A percentile compares a stretch with the other conserved stretches of the same genome.
Conservation (phyloP, 306 rosid species). For the Malus fusca region DNA sequence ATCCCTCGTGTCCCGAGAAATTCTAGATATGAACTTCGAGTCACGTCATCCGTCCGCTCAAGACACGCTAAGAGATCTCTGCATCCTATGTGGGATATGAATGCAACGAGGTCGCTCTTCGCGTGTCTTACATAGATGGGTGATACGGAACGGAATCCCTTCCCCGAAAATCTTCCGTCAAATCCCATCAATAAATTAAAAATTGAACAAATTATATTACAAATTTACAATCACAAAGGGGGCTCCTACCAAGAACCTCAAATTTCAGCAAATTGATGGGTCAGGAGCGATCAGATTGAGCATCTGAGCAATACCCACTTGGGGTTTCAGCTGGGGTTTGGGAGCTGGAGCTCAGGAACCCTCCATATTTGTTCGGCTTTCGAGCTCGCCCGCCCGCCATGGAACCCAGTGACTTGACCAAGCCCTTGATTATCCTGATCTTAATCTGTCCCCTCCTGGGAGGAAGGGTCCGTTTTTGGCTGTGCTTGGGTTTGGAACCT, state of each 20-base stretch:
- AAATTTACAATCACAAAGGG: background rate
- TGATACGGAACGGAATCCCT: no score
- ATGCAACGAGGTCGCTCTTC: no score
- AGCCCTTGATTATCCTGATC: constrained; percentile 11
- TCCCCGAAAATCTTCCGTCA: no score
- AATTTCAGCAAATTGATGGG: background rate
- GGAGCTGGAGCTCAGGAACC: constrained; percentile 8
- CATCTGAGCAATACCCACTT: constrained; percentile 7
- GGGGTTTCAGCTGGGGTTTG: constrained; percentile 9
- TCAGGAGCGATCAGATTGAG: background rate
- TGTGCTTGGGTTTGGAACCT: background rate
- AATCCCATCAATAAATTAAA: background rate
- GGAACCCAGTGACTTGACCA: background rate
- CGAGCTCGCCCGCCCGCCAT: background rate
- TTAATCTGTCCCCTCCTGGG: constrained; percentile 33
- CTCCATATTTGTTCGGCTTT: constrained; percentile 4
- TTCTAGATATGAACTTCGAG: no score
- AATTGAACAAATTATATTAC: background rate
- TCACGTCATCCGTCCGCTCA: background rate
- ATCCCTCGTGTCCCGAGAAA: no score
- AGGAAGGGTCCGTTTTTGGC: background rate
- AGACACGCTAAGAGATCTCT: no score
- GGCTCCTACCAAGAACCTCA: background rate
- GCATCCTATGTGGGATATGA: no score
- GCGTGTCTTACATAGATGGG: no score